Percentiles rank a stretch among this genome's conserved stretches.
Evolutionary conservation across 495 filamentous ascomycete species (phyloP).

Genomic region (Hyaloscypha bicolor): DNA sequence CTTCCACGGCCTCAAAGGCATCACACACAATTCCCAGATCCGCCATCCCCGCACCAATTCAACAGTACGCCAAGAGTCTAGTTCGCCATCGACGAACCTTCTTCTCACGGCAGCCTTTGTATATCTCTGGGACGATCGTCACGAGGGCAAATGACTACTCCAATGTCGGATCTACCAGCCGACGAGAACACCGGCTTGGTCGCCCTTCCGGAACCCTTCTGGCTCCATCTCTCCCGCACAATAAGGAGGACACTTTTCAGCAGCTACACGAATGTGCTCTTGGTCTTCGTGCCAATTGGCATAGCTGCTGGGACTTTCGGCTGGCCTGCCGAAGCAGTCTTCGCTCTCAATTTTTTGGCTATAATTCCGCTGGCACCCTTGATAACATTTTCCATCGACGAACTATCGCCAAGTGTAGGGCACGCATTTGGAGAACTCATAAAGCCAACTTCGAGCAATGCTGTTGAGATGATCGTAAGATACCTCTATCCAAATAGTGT

Average conservation of each 20-base stretch:
- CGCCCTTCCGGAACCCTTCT: neutral
- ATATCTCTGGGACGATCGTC: neutral
- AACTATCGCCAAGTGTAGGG: slow-evolving; percentile 6
- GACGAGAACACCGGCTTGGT: too few relatives aligned
- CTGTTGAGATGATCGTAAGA: slow-evolving; percentile 36
- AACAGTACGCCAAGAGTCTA: neutral
- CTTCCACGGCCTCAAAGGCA: too few relatives aligned
- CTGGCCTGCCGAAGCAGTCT: slow-evolving; percentile 65
- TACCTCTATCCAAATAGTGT: neutral
- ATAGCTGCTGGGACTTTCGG: slow-evolving; percentile 69
- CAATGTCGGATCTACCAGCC: too few relatives aligned
- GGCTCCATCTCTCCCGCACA: neutral
- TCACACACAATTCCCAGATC: slow-evolving; percentile 35
- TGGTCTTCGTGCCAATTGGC: slow-evolving; percentile 76
- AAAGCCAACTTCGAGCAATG: slow-evolving; percentile 10
- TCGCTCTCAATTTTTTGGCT: slow-evolving; percentile 14
- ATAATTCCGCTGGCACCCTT: slow-evolving; percentile 13
- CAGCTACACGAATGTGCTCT: slow-evolving; percentile 16
- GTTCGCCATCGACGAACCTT: too few relatives aligned
- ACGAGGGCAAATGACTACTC: neutral
- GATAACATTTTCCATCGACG: slow-evolving; percentile 4
- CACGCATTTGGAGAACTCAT: slow-evolving; percentile 3
- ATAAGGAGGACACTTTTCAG: neutral
- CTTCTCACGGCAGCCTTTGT: too few relatives aligned
- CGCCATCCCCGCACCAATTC: neutral